Base-by-base conservation (phyloP, 305 asterid species). In the Fraxinus velutina region DNA sequence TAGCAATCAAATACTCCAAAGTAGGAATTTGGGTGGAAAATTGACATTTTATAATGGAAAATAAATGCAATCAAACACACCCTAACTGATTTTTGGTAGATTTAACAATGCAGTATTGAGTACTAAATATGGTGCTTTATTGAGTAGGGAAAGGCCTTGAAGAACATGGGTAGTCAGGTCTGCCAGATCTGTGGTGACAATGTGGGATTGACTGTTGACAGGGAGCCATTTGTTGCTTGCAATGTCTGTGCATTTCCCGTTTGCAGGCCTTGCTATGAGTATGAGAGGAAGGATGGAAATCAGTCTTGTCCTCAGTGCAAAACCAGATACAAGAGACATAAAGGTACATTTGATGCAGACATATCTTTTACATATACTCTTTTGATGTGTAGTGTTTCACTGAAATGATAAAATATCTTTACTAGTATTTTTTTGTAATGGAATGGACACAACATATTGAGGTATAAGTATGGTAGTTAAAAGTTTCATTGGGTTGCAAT, bases 221-320 rank as follows among this genome's bases (percentile, higher is more conserved):
- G 93, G 29, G 98, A 90, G 84, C 87, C 91, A 68, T 96, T 96
- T 90, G 97, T 89, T 87, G 99, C 99, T 79, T 96, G 99, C 81
- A 79, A 92, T 87, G 92, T 94, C 86, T 96, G 99, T 79, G 89
- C 99, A 76, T 94, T 89, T 89, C 99, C 99, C 0, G 98, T 94
- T 70, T 96, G 99, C 90, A 89, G 98, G 84, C 96, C 99, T 36
- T 96, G 99, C 88, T 96, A 96, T 86, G 99, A 94, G 82, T 96
- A 94, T 66, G 99, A 96, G 91, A 93, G 98, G 82, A 94, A 96
- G 92, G 98, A 96, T 32, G 99, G 98, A 68, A 93, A 92, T 81
- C 96, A 94, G 83, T 92, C 97, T 82, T 96, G 99, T 82, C 99
- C 98, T 52, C 98, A 94, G 87, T 96, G 99, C 97, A 96, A 96